Percentiles rank a stretch among this genome's conserved stretches.
phyloP scores from a whole-genome alignment of 192 early-diverging fungal species.

The Podila verticillata region DNA sequence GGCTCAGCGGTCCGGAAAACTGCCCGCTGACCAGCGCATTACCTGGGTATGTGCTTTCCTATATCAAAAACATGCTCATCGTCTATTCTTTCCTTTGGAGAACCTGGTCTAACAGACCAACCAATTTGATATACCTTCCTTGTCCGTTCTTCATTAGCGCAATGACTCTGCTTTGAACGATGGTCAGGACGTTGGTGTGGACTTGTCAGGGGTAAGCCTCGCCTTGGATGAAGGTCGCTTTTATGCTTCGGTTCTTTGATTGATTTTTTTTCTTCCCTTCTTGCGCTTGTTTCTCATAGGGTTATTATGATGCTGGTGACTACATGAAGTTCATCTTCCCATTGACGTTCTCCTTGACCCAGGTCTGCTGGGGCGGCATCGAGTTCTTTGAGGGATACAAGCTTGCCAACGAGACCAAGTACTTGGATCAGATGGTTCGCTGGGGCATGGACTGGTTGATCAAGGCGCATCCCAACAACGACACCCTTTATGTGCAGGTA shows the following conservation, averaged over 20 bases:
- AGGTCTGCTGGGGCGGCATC: constrained; percentile 63
- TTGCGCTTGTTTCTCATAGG: constrained; percentile 13
- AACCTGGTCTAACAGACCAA: neutral
- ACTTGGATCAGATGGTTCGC: constrained; percentile 60
- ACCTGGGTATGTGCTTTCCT: constrained; percentile 47
- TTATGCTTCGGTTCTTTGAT: neutral
- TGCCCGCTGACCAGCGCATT: constrained; percentile 61
- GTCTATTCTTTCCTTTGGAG: neutral
- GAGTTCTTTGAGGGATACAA: constrained; percentile 65
- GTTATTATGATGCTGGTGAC: constrained; percentile 64
- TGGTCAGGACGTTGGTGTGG: constrained; percentile 51
- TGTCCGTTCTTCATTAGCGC: constrained; percentile 18
- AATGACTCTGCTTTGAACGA: constrained; percentile 55
- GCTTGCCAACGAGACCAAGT: constrained; percentile 53
- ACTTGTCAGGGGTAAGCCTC: constrained; percentile 51
- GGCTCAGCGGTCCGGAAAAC: constrained; percentile 62
- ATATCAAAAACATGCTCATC: neutral
- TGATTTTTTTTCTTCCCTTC: neutral
- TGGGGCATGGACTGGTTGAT: constrained; percentile 73
- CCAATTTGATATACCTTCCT: neutral
- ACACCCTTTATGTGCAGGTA: constrained; percentile 63
- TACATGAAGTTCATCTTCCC: constrained; percentile 73
- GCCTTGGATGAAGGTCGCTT: neutral
- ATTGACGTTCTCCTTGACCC: constrained; percentile 57
- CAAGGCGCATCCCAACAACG: constrained; percentile 63